Conservation (phyloP, 2,329 filamentous ascomycete genomes). For the Fusarium humuli region DNA sequence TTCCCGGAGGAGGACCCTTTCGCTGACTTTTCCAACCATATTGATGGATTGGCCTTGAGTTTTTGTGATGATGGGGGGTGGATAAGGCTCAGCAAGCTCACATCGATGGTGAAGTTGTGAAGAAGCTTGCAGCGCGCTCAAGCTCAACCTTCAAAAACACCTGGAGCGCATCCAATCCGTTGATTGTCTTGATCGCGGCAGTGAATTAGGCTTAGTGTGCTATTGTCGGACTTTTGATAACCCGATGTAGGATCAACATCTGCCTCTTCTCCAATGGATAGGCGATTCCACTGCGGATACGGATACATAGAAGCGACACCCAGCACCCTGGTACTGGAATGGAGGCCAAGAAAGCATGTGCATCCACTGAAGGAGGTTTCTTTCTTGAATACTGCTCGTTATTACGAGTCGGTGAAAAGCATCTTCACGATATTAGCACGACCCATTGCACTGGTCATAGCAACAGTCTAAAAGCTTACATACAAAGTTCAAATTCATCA, state of each 20-base stretch:
- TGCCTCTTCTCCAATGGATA: not conserved
- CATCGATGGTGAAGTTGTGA: slow-evolving; percentile 38
- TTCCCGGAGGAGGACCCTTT: slow-evolving; percentile 72
- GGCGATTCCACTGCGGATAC: not conserved
- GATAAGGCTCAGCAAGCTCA: slow-evolving; percentile 33
- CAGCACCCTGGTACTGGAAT: not conserved
- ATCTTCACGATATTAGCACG: not conserved
- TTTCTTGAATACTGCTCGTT: not conserved
- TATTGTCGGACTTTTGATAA: slow-evolving; percentile 20
- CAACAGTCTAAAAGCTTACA: not conserved
- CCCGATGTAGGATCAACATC: slow-evolving; percentile 12
- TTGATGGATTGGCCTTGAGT: slow-evolving; percentile 31
- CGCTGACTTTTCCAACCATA: slow-evolving; percentile 75
- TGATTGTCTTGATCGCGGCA: slow-evolving; percentile 35
- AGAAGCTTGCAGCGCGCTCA: slow-evolving; percentile 32
- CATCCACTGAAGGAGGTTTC: not conserved
- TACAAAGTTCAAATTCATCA: not conserved
- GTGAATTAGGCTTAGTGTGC: slow-evolving; percentile 34
- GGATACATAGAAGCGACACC: not conserved
- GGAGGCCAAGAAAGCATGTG: not conserved
- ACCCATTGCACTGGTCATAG: not conserved
- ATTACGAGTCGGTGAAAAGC: not conserved
- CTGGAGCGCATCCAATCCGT: slow-evolving; percentile 42
- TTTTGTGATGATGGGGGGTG: slow-evolving; percentile 34
- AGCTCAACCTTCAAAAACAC: slow-evolving; percentile 45